Evolutionary conservation across 495 filamentous ascomycete genomes (phyloP).

Genomic region (Aspergillus egyptiacus): DNA sequence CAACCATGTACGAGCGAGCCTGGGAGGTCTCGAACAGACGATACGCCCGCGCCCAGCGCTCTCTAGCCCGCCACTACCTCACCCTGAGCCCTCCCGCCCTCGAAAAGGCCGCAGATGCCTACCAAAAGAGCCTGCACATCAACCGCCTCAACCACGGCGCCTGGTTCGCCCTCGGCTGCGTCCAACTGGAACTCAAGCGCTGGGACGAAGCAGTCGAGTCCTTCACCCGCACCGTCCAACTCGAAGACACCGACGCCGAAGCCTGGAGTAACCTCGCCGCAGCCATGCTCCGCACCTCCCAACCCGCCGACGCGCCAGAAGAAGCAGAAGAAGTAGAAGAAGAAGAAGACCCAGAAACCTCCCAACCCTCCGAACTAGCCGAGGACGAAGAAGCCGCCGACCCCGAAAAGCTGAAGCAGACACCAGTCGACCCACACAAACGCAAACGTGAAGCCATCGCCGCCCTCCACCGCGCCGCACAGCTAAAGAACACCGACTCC

Average conservation of each 20-base stretch:
- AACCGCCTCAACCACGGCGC: conserved; percentile 74
- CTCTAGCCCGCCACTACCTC: conserved; percentile 72
- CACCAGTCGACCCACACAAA: conserved; percentile 45
- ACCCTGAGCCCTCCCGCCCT: conserved; percentile 51
- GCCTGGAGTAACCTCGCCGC: conserved; percentile 94
- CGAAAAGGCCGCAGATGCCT: conserved; percentile 68
- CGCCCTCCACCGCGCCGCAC: conserved; percentile 78
- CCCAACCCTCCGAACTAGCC: conserved; percentile 12
- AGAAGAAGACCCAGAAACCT: conserved; percentile 1
- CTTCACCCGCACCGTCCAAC: conserved; percentile 70
- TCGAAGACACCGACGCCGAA: conserved; percentile 83
- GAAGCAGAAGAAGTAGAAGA: too few relatives aligned
- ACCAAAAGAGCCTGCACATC: conserved; percentile 65
- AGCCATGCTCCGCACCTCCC: conserved; percentile 54
- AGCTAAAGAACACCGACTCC: conserved; percentile 73
- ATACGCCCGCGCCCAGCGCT: conserved; percentile 82
- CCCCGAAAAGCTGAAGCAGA: background rate
- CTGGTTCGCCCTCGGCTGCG: conserved; percentile 90
- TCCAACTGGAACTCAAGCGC: conserved; percentile 65
- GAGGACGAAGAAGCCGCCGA: conserved; percentile 28
- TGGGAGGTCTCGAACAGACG: conserved; percentile 80
- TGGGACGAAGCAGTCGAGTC: conserved; percentile 82
- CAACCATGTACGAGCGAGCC: conserved; percentile 69
- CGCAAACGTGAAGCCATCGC: conserved; percentile 67
- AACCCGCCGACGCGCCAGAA: conserved; percentile 31